Base-by-base conservation (phyloP, 768 basidiomycete species). In the Leccinum olivaceopallidum region DNA sequence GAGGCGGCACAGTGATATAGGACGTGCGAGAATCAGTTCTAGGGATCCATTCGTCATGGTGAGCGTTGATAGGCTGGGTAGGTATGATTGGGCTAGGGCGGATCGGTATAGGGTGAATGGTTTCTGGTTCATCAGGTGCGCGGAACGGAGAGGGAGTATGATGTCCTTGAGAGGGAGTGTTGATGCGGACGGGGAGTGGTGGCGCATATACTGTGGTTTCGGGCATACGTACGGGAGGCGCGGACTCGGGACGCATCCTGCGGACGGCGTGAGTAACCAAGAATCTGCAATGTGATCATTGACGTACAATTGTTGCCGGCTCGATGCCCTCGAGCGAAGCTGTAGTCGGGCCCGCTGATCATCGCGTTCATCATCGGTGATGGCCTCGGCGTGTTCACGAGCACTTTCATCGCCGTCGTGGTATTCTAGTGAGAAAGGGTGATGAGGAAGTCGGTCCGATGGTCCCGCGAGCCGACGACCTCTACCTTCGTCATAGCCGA, bases 21-120 rank as follows among this genome's bases (percentile, higher is more conserved):
- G 68, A 64, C 2, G 71, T 64, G 22, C 63, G 70, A 50, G 74
- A 65, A 59, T 73, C 72, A 6, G 64, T 60, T 20, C 51, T 63
- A 18, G 73, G 74, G 36, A 76, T 75, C 67, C 69, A 76, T 36
- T 60, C 65, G 22, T 75, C 74, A 2, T 60, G 61, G 39, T 65
- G 66, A 36, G 37, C 13, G 16, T 28, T 58, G 20, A 63, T 55
- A 16, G 55, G 62, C 2, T 50, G 66, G 6, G 37, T n/a, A 6
- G 57, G 20, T 18, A 65, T 36, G 30, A 51, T 54, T 1, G 73
- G 63, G 52, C 59, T 63, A 37, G 60, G 61, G 47, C 68, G 75
- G 53, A 73, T 66, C 8, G 66, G 71, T 36, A 71, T 67, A 16
- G 74, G 74, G 9, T 47, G 70, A 52, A 74, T 71, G 10, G 63